phyloP scores from a whole-genome alignment of 208 protist genomes.

The Zelonia costaricensis region DNA sequence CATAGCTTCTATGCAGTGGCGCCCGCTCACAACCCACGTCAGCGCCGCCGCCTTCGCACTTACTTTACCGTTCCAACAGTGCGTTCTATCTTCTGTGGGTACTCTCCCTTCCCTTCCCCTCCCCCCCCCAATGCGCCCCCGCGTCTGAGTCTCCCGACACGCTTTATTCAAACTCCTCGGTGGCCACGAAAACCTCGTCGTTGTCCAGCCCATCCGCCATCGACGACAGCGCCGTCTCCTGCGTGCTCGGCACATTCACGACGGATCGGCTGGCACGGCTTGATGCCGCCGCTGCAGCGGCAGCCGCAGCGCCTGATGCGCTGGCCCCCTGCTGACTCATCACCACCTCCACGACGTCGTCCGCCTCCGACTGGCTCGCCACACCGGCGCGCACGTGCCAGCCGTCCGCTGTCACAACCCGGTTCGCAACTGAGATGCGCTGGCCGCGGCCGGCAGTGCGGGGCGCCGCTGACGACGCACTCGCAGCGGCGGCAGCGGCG shows the following conservation, averaged over 20 bases:
- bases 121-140: not conserved
- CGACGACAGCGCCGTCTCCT: conserved; percentile 55
- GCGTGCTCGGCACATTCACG: conserved; percentile 51
- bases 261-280: conserved; percentile 23
- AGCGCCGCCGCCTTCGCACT: too few relatives aligned
- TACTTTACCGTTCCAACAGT: too few relatives aligned
- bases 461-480: not conserved
- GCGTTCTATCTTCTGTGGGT: too few relatives aligned
- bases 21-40: too few relatives aligned
- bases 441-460: conserved; percentile 6
- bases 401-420: conserved; percentile 60
- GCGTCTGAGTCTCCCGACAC: not conserved
- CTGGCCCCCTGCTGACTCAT: conserved; percentile 15
- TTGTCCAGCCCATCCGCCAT: conserved; percentile 42
- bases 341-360: conserved; percentile 16
- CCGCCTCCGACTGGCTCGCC: conserved; percentile 11
- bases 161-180: conserved; percentile 77
- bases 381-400: conserved; percentile 57
- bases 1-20: too few relatives aligned
- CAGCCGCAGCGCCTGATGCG: too few relatives aligned
- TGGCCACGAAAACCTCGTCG: conserved; percentile 80
- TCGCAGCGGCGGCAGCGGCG: not conserved
- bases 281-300: not conserved
- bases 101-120: not conserved
- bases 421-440: conserved; percentile 40